Base-by-base conservation (phyloP, 139 green algal species). In the Desmodesmus armatus region DNA sequence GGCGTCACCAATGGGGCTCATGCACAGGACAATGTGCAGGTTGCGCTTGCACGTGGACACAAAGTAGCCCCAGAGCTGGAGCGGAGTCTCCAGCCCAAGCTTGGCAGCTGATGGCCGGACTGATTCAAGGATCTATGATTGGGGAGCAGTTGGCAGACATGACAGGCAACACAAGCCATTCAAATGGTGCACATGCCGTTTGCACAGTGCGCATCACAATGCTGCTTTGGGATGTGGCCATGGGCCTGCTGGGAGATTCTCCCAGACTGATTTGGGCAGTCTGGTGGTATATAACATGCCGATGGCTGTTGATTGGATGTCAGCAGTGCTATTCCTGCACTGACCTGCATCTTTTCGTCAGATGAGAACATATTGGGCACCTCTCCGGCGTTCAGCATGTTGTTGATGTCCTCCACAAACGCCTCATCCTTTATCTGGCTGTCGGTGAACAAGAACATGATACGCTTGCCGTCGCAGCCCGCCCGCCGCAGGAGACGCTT, bases 341-440 rank as follows among this genome's bases (percentile, higher is more conserved):
- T 23, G 41, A 84, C 83, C 83, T 88, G 84, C 84, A 88, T 88
- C 37, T 80, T 88, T 13, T 96, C 92, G 80, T 96, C 94, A 33
- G 71, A 88, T 17, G 92, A 86, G 85, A 95, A 96, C 91, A 96
- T 93, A 87, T 95, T 95, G 69, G 94, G 94, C 53, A 96, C 94
- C 89, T 97, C 94, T 7, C 94, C 93, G 41, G 77, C 84, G 84
- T 97, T 97, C 6, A 97, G 89, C 31, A 97, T 87, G 83, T 96
- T 96, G 92, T 97, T 97, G 87, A 97, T 90, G 87, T 97, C 94
- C 85, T 96, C 94, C 41, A 97, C 88, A 82, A 95, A 96, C 23
- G 90, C 90, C 87, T 97, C 93, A 33, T 79, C 44, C 67, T 79
- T 95, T 80, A 96, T 96, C 84, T 96, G 93, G 5, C 91, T 94